Evolutionary conservation across 768 basidiomycete species (phyloP).

Genomic region (Mycena vitilis): DNA sequence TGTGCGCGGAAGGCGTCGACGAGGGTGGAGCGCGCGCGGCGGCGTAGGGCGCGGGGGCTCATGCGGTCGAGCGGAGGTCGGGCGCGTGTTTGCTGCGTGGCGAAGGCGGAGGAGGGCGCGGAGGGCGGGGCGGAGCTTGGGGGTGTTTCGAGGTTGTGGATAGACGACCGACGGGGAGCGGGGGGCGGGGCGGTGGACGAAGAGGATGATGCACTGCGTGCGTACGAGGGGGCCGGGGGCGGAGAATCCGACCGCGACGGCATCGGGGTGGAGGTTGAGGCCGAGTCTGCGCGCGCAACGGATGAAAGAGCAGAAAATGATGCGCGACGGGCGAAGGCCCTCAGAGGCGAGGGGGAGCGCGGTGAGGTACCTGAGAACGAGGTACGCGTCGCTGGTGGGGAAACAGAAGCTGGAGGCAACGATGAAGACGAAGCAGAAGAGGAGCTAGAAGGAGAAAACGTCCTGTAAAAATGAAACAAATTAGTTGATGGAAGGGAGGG

Average conservation of each 20-base stretch:
- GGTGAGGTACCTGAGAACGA: constrained; percentile 41
- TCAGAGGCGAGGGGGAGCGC: constrained; percentile 45
- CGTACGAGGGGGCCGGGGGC: neutral
- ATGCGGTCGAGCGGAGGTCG: constrained; percentile 13
- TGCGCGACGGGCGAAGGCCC: constrained; percentile 32
- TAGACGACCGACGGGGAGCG: constrained; percentile 20
- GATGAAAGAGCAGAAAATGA: constrained; percentile 29
- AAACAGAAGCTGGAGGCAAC: constrained; percentile 39
- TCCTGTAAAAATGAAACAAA: constrained; percentile 8
- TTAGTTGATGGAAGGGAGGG: neutral
- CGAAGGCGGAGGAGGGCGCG: constrained; percentile 40
- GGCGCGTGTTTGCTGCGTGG: constrained; percentile 29
- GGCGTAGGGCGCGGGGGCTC: constrained; percentile 59
- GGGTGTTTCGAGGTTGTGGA: constrained; percentile 37
- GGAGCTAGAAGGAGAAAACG: constrained; percentile 39
- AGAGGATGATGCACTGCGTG: constrained; percentile 37
- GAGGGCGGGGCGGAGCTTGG: constrained; percentile 41
- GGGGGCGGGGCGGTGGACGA: constrained; percentile 26
- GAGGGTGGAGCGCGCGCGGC: constrained; percentile 73
- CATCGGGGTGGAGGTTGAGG: constrained; percentile 27
- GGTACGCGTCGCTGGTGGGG: constrained; percentile 38
- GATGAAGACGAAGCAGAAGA: constrained; percentile 45
- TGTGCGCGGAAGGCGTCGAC: constrained; percentile 75
- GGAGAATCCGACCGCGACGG: neutral
- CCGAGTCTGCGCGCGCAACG: constrained; percentile 17